Base-by-base conservation (phyloP, 345 rosid species). In the Gynandropsis gynandra region DNA sequence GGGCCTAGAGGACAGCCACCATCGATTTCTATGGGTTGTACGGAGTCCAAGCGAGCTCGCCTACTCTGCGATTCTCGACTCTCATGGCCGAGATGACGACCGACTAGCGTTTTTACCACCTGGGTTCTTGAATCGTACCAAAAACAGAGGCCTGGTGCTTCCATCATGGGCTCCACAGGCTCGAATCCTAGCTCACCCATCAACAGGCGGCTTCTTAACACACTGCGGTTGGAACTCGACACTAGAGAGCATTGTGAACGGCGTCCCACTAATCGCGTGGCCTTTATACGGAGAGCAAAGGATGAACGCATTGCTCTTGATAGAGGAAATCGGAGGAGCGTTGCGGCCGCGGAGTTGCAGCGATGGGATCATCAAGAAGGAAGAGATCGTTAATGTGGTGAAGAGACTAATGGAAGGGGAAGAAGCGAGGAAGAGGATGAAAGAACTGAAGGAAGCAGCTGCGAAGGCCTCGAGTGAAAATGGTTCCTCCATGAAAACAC, bases 171-270 rank as follows among this genome's bases (percentile, higher is more conserved):
- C 90, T 13, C 98, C 98, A 15, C 98, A 92, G 55, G 76, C 82
- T 1, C 78, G 74, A 29, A 72, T 92, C n/a, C 38, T 92, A 41
- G 63, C 83, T 14, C 98, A 87, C 62, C 71, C 72, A 8, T 77
- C 93, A 0, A 81, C 94, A 0, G 95, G 88, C 4, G 97, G 97
- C 45, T 92, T 92, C 58, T 41, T 87, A 24, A 77, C 80, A 5
- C 96, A 92, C 11, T 87, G 97, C 1, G 95, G 98, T 0, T 92
- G 95, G 99, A 92, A 88, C 32, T 92, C 99, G 1, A 65, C 69
- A 4, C 76, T 88, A 0, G 95, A 88, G 50, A 81, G 97, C 37
- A 63, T 88, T 0, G 83, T 81, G 6, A 79, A 70, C 8, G 99
- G 94, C 0, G 80, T 85, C 12, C 97, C 97, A 0, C 47, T 85